A percentile compares a stretch with the other conserved stretches of the same genome.
Evolutionary conservation across 2,329 filamentous ascomycete species (phyloP).

Genomic region (Endoconidiophora polonica): DNA sequence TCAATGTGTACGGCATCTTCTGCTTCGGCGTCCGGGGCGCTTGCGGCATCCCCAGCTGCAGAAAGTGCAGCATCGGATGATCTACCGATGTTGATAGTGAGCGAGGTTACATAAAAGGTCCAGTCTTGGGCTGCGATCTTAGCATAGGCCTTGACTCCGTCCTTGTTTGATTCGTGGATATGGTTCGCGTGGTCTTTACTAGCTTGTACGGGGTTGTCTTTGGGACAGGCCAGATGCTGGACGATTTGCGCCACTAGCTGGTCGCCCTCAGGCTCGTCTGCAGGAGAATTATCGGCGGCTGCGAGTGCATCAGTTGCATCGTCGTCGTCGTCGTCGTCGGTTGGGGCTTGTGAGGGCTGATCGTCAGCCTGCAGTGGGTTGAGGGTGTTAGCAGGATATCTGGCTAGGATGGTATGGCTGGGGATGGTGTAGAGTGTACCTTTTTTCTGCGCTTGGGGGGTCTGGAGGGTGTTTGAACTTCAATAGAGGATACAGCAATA

Average conservation of each 20-base stretch:
- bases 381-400: conserved; percentile 8
- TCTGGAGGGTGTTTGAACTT: conserved; percentile 41
- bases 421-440: conserved; percentile 22
- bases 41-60: conserved; percentile 20
- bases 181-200: conserved; percentile 46
- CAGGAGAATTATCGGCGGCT: conserved; percentile 24
- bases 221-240: conserved; percentile 29
- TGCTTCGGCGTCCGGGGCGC: conserved; percentile 18
- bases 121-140: conserved; percentile 70
- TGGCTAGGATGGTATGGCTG: not conserved
- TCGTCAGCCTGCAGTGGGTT: conserved; percentile 22
- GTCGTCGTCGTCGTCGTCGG: conserved; percentile 22
- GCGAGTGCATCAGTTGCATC: conserved; percentile 30
- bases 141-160: conserved; percentile 57
- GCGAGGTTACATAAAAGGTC: conserved; percentile 67
- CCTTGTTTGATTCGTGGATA: conserved; percentile 43
- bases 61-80: conserved; percentile 20
- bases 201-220: conserved; percentile 36
- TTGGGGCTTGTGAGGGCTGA: conserved; percentile 17
- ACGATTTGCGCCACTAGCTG: conserved; percentile 39
- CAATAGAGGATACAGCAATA: conserved; percentile 21
- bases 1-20: conserved; percentile 62
- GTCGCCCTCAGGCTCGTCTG: conserved; percentile 32
- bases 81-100: conserved; percentile 62
- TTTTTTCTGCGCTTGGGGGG: conserved; percentile 50